Percentiles rank a stretch among this genome's conserved stretches.
Evolutionary conservation across 306 rosid genomes (phyloP).

Genomic region (Cotoneaster glaucophyllus): DNA sequence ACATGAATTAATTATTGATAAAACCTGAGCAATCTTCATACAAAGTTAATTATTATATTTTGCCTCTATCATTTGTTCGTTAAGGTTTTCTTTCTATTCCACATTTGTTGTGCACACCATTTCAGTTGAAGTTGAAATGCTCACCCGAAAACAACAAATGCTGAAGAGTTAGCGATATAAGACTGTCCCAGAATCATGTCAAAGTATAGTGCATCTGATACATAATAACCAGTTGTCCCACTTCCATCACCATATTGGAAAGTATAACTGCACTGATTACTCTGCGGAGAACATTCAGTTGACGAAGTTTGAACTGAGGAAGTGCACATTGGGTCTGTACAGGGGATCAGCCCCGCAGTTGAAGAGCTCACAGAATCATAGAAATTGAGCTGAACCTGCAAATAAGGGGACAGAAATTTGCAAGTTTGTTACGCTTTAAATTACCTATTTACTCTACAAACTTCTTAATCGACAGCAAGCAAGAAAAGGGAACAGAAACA

Average conservation of each 20-base stretch:
- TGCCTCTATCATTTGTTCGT: conserved; percentile 5
- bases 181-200: conserved; percentile 74
- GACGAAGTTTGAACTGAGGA: conserved; percentile 48
- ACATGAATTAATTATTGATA: not conserved
- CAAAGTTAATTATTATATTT: not conserved
- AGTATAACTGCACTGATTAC: conserved; percentile 71
- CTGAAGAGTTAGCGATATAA: conserved; percentile 49
- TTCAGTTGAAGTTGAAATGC: conserved; percentile 21
- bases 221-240: conserved; percentile 76
- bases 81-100: not conserved
- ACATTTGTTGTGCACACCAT: not conserved
- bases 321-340: conserved; percentile 74
- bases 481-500: conserved; percentile 19
- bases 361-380: conserved; percentile 68
- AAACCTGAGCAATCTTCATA: not conserved
- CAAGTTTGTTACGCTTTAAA: not conserved
- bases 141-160: conserved; percentile 83
- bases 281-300: conserved; percentile 56
- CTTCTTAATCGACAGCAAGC: not conserved
- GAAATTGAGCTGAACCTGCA: conserved; percentile 77
- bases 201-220: conserved; percentile 61
- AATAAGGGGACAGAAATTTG: conserved; percentile 1
- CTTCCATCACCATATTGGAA: conserved; percentile 90
- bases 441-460: conserved; percentile 7
- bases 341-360: conserved; percentile 48